Percentiles rank a stretch among this genome's conserved stretches.
These are phyloP conservation scores for Metschnikowia hibisci DNA, from an alignment of 805 yeast species.

Conservation along the genomic window DNA sequence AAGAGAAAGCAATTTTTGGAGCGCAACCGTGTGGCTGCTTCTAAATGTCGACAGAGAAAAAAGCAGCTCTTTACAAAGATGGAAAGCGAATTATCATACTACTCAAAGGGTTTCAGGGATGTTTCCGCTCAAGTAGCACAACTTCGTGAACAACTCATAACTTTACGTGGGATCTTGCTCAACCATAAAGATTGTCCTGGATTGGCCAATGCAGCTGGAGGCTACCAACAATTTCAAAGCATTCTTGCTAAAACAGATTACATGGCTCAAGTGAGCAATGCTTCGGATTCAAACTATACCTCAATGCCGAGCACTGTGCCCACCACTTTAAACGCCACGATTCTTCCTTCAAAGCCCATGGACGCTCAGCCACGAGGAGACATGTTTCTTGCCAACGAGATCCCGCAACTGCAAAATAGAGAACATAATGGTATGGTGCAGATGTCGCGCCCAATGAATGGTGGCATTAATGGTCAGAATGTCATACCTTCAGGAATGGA, in stretches of 20 bases:
- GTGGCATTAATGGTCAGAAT: background rate
- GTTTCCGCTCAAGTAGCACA: slow-evolving; percentile 55
- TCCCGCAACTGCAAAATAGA: background rate
- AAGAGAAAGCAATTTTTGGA: slow-evolving; percentile 77
- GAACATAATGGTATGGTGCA: background rate
- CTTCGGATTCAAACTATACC: slow-evolving; percentile 20
- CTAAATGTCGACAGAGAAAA: slow-evolving; percentile 91
- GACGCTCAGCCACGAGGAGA: background rate
- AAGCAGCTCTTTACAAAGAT: slow-evolving; percentile 81
- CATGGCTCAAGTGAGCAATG: slow-evolving; percentile 25
- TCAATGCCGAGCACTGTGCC: slow-evolving; percentile 40
- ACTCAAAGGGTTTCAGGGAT: slow-evolving; percentile 65
- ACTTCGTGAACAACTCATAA: slow-evolving; percentile 54
- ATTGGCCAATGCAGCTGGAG: slow-evolving; percentile 43
- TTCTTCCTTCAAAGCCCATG: background rate
- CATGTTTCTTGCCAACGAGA: background rate
- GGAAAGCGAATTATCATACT: slow-evolving; percentile 73
- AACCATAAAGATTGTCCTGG: slow-evolving; percentile 50
- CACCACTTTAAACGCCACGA: slow-evolving; percentile 27
- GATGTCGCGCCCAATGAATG: background rate
- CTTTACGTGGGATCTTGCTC: slow-evolving; percentile 44
- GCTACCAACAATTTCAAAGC: slow-evolving; percentile 42
- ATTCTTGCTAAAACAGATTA: slow-evolving; percentile 34
- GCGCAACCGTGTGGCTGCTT: slow-evolving; percentile 91
- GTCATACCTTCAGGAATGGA: background rate